Evolutionary conservation across 306 rosid species (phyloP).

Genomic region (Fragaria nilgerrensis): DNA sequence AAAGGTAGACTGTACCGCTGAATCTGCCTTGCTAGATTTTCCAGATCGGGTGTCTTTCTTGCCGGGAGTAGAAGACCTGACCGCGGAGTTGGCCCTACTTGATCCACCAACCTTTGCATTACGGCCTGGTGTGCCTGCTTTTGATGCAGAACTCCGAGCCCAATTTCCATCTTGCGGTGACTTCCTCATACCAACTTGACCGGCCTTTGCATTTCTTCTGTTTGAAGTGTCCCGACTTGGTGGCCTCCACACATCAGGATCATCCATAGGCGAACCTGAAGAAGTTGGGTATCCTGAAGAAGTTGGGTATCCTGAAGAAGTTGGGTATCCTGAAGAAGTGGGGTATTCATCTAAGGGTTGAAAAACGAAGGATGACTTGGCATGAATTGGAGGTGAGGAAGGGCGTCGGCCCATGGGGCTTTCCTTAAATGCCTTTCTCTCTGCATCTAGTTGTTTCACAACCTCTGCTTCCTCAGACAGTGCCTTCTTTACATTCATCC

Average conservation of each 20-base stretch:
- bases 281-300: constrained; percentile 88
- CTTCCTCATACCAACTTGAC: constrained; percentile 60
- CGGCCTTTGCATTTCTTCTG: constrained; percentile 68
- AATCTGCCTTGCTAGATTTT: constrained; percentile 66
- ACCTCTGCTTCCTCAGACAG: constrained; percentile 80
- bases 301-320: constrained; percentile 87
- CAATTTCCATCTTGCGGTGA: constrained; percentile 79
- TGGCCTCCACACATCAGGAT: constrained; percentile 97
- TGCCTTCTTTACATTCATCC: constrained; percentile 93
- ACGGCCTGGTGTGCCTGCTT: constrained; percentile 54
- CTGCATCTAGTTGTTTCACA: constrained; percentile 81
- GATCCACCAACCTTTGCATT: constrained; percentile 59
- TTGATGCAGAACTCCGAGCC: constrained; percentile 69
- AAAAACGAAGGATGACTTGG: constrained; percentile 75
- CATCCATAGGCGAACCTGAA: constrained; percentile 66
- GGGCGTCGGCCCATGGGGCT: constrained; percentile 69
- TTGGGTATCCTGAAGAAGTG: constrained; percentile 82
- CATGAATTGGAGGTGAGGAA: constrained; percentile 68
- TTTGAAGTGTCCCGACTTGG: constrained; percentile 69
- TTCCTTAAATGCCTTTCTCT: constrained; percentile 76
- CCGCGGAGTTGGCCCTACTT: constrained; percentile 54
- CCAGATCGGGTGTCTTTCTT: constrained; percentile 61
- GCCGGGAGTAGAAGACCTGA: constrained; percentile 55
- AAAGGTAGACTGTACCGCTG: constrained; percentile 46
- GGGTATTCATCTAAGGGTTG: constrained; percentile 95